These are phyloP conservation scores for Wallacemonas rigidus DNA, from an alignment of 208 protist species.

Conservation along the genomic window DNA sequence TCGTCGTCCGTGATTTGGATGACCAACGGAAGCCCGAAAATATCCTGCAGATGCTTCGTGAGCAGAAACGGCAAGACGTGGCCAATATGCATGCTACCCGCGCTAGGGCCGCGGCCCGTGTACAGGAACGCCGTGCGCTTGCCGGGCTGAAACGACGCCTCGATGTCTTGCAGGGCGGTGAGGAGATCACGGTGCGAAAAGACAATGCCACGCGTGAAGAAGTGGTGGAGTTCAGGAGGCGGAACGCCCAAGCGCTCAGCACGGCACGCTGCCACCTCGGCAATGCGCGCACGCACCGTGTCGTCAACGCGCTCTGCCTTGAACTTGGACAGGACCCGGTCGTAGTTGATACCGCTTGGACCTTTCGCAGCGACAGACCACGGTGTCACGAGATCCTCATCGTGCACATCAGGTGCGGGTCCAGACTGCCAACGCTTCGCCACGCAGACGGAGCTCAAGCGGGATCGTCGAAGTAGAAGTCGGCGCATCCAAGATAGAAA, in stretches of 20 bases:
- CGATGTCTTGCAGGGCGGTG: constrained; percentile 89
- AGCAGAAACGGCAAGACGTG: constrained; percentile 99
- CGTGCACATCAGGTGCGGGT: background rate
- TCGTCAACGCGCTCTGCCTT: constrained; percentile 73
- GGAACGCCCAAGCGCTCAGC: constrained; percentile 1
- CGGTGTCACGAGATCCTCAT: constrained; percentile 73
- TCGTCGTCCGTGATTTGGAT: constrained; percentile 99
- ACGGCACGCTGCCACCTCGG: constrained; percentile 31
- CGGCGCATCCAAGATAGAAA: background rate
- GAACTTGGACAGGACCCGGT: constrained; percentile 78
- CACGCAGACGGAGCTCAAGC: background rate
- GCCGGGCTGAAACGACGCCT: constrained; percentile 49
- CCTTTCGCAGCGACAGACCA: constrained; percentile 80
- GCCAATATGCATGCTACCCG: constrained; percentile 97
- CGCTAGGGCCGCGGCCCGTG: constrained; percentile 99
- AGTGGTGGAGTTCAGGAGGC: constrained; percentile 77
- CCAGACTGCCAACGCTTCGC: constrained; percentile 2
- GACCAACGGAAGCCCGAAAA: constrained; percentile 96
- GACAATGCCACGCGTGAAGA: constrained; percentile 94
- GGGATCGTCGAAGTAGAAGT: background rate
- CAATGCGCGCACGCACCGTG: constrained; percentile 30
- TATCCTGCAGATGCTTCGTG: constrained; percentile 98
- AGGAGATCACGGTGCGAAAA: constrained; percentile 98
- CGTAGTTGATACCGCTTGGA: constrained; percentile 80
- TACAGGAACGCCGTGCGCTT: constrained; percentile 97